Conservation (phyloP, 495 filamentous ascomycete species). For the Cercophora newfieldiana region DNA sequence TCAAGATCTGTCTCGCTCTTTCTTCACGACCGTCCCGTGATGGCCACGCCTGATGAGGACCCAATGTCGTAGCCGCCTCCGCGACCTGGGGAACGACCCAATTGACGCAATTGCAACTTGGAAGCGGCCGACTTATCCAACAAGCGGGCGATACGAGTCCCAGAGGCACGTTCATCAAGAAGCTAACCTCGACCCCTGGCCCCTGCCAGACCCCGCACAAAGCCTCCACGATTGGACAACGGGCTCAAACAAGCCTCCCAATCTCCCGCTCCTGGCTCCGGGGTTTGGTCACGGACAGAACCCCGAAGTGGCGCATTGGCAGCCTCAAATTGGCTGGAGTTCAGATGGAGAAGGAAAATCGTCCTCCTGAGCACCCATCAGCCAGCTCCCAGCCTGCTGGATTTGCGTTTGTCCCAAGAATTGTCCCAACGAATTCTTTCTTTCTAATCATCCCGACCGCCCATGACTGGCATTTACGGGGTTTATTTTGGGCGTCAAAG, state of each 20-base stretch:
- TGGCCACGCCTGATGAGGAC: too few species aligned
- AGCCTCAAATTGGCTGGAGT: not conserved
- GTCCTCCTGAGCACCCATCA: not conserved
- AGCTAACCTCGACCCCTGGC: constrained; percentile 4
- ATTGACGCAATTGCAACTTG: not conserved
- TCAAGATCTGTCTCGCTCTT: too few species aligned
- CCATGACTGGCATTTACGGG: not conserved
- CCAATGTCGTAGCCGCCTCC: not conserved
- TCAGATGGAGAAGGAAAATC: not conserved
- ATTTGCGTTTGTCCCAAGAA: too few species aligned
- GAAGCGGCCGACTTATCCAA: not conserved
- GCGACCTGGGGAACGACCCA: not conserved
- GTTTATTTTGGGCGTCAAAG: not conserved
- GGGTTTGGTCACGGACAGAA: not conserved
- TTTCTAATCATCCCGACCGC: not conserved
- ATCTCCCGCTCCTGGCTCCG: not conserved
- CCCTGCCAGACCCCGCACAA: constrained; percentile 3
- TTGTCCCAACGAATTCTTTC: too few species aligned
- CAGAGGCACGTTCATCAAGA: not conserved
- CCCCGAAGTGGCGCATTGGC: not conserved
- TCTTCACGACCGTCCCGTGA: too few species aligned
- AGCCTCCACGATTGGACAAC: constrained; percentile 10
- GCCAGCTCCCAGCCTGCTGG: not conserved
- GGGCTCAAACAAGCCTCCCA: constrained; percentile 12
- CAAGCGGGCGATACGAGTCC: constrained; percentile 1